Evolutionary conservation across 1,284 basidiomycete species (phyloP), one percentile per base, ranked within the genome.

Genomic region (Leccinum fuscescens): DNA sequence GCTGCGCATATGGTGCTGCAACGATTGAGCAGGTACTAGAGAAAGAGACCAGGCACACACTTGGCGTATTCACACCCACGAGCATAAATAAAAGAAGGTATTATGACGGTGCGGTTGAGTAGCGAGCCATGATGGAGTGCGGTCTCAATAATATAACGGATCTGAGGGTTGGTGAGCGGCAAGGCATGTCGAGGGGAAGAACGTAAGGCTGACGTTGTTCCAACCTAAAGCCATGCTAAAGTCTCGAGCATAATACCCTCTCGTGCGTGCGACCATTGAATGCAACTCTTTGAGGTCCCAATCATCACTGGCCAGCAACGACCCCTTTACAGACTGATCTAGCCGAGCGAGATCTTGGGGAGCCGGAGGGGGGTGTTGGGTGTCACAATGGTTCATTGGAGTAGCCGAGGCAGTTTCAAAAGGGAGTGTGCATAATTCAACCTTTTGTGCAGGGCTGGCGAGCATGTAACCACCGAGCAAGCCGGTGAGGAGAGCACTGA

Each of bases 81-180:
- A 6, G 79, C 79, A 54, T 79, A 79, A 35, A 79, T 70, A 53
- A 69, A 72, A 4, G 76, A 72, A 4, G 78, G 78, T 53, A 80
- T 60, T 42, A 79, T 64, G 24, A 74, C 71, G 0, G 76, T 78
- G 39, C 78, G 73, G 48, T 74, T 74, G 22, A 78, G 66, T 11
- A 80, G 65, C 22, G 65, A 64, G 24, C 76, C 78, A 17, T 80
- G 77, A 29, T 74, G 49, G 15, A 80, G 59, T 5, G 78, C 71
- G 4, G 78, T 70, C 58, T 79, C 79, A 56, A 79, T 72, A 56
- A 77, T 77, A 59, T 78, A 78, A 20, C 76, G 74, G 67, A 77
- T 72, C 77, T 77, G 49, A 31, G 48, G 7, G 35, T 1, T 11
- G 24, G 24, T 72, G 12, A 71, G 64, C 11, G 49, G 55, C 48